These are phyloP conservation scores for Lachnellula cervina DNA, from an alignment of 2,329 filamentous ascomycete species.

Conservation along the genomic window DNA sequence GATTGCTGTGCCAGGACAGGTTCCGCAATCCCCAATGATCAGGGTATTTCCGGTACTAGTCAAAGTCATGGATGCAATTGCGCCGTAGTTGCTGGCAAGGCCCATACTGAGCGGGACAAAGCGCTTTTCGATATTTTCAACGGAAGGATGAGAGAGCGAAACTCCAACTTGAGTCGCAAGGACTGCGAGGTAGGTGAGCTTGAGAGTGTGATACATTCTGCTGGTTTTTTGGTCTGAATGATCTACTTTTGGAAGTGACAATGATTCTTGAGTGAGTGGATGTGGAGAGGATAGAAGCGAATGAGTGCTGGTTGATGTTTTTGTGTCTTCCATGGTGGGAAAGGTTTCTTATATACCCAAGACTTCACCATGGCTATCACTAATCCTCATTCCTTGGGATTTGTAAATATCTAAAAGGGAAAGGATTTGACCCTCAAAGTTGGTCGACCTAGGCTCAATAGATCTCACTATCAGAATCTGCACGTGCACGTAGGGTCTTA, in stretches of 20 bases:
- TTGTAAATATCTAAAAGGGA: background rate
- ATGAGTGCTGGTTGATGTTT: background rate
- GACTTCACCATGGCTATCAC: background rate
- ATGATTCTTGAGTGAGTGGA: background rate
- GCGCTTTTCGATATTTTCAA: conserved; percentile 1
- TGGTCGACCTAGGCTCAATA: background rate
- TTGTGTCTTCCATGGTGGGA: background rate
- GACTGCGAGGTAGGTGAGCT: conserved; percentile 3
- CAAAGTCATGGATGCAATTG: conserved; percentile 5
- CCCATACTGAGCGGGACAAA: conserved; percentile 6
- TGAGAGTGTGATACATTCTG: conserved; percentile 3
- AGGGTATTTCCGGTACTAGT: conserved; percentile 7
- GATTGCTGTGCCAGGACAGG: conserved; percentile 11
- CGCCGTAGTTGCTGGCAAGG: conserved; percentile 2
- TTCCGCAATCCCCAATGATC: conserved; percentile 9
- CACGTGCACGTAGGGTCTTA: too few species aligned
- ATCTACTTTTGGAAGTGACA: background rate
- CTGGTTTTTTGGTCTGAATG: background rate
- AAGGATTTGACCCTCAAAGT: background rate
- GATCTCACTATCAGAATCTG: too few species aligned
- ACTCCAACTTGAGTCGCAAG: conserved; percentile 1
- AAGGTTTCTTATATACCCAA: background rate
- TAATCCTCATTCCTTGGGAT: background rate
- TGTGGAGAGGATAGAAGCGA: background rate
- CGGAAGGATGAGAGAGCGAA: conserved; percentile 1